Base-by-base conservation (phyloP, 306 rosid species). In the Medicago arabica region DNA sequence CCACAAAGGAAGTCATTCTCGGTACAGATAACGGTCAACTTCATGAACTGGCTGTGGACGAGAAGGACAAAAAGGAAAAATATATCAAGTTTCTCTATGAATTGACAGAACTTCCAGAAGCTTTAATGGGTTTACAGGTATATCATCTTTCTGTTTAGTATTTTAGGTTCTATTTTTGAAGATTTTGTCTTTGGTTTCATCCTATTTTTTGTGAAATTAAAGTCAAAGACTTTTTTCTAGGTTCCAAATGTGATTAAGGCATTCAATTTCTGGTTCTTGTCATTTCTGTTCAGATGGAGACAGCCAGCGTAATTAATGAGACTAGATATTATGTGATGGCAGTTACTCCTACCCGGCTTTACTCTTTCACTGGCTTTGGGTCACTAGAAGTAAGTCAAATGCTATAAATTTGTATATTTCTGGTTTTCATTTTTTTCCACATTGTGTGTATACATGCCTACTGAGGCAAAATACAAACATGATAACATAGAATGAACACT, bases 61-160 rank as follows among this genome's bases (percentile, higher is more conserved):
- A 95, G 87, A 95, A 89, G 88, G 97, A 95, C 79, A 92, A 92
- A 86, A 92, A 80, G 90, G 98, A 95, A 89, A 95, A 95, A 82
- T 87, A 92, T 78, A 76, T 95, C 9, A 90, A 90, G 75, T 84
- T 86, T 86, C 88, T 90, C 58, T 90, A 85, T 54, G 91, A 95
- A 59, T 79, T 95, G 72, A 13, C 65, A 8, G 97, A 92, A 78
- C 92, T 92, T 78, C 89, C 96, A 2, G 95, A 90, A 85, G 93
- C 96, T 78, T 87, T 92, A 80, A 94, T 86, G 97, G 92, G 85
- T 72, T 88, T 91, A 80, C 97, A 91, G 88, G 98, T 89, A 73
- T 65, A 51, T 77, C 75, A 62, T 64, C 62, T 57, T 40, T 55
- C 44, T 75, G 47, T 46, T 19, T 21, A 71, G 50, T 71, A 75